Evolutionary conservation across 2,329 filamentous ascomycete species (phyloP), one percentile per base, ranked within the genome.

Genomic region (Penicillium sp.): DNA sequence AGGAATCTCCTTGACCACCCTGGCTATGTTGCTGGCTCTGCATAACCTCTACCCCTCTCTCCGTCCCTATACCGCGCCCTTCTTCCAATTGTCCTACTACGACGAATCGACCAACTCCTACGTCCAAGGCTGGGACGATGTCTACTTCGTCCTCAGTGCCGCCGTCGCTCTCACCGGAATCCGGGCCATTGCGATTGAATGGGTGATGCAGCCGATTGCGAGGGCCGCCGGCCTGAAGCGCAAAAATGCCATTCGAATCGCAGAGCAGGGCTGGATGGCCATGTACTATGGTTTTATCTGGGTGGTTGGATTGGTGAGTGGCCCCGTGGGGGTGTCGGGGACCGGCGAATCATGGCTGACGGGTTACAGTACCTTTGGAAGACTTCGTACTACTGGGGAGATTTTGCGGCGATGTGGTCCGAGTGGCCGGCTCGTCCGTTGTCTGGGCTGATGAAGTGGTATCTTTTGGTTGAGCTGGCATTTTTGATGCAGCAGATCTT

Each of bases 401-500:
- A 92, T 71, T 79, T 94, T 66, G 79, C 81, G 57, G 86, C 89
- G 54, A 81, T 97, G 42, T 99, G 93, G 92, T 84, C 86, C 31
- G 81, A 87, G 68, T 97, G 91, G 87, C 94, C 94, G 0, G 82
- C 85, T 63, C 85, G 92, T 47, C 87, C 94, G 67, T 80, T 95
- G 55, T 79, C 80, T 14, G 86, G 87, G 8, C 73, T 90, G 11
- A 85, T 90, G 77, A 97, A 97, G 78, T 86, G 84, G 73, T 99
- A 99, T 75, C 90, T 96, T 67, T 81, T 99, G 31, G 87, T 88
- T 13, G 92, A 97, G 72, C 89, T 92, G 75, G 87, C 89, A 22
- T 97, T 97, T 74, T 97, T 91, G 89, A 75, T 97, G 45, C 93
- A 97, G 77, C 92, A 96, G 76, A 89, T 97, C 61, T 80, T 97